phyloP scores from a whole-genome alignment of 495 filamentous ascomycete genomes.

The Symbiotaphrina buchneri region DNA sequence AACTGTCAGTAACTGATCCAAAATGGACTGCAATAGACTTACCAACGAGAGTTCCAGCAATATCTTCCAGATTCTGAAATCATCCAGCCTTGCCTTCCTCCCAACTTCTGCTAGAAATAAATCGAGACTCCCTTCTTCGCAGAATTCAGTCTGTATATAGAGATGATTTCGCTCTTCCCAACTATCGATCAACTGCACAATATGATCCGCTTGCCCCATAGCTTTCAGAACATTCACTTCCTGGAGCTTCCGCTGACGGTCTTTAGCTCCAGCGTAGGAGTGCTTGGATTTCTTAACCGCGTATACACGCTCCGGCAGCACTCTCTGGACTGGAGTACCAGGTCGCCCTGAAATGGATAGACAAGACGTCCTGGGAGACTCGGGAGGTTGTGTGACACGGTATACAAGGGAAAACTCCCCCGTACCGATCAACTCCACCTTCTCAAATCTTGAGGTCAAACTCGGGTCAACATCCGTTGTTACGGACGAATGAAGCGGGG shows the following conservation, averaged over 20 bases:
- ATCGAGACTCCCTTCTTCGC: slow-evolving; percentile 77
- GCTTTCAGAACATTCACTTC: slow-evolving; percentile 58
- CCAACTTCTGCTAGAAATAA: slow-evolving; percentile 60
- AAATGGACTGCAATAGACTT: slow-evolving; percentile 13
- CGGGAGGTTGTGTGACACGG: slow-evolving; percentile 32
- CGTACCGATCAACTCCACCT: slow-evolving; percentile 52
- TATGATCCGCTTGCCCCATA: slow-evolving; percentile 54
- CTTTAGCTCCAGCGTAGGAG: slow-evolving; percentile 47
- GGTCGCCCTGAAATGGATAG: slow-evolving; percentile 10
- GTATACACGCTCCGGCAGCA: slow-evolving; percentile 38
- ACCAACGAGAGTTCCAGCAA: slow-evolving; percentile 63
- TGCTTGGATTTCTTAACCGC: slow-evolving; percentile 85
- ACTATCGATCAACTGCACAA: slow-evolving; percentile 54
- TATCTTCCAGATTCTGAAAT: slow-evolving; percentile 97
- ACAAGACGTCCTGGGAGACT: slow-evolving; percentile 21
- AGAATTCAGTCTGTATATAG: slow-evolving; percentile 94
- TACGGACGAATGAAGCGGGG: slow-evolving; percentile 28
- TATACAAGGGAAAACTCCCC: slow-evolving; percentile 91
- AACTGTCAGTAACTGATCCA: background rate
- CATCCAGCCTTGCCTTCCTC: slow-evolving; percentile 66
- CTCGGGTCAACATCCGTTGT: slow-evolving; percentile 46
- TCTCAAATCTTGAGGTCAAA: slow-evolving; percentile 49
- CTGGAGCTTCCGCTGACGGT: slow-evolving; percentile 53
- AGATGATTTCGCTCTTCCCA: slow-evolving; percentile 71
- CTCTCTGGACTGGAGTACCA: slow-evolving; percentile 14